These are phyloP conservation scores for Penicillium argentinense DNA, from an alignment of 495 filamentous ascomycete genomes.

Conservation along the genomic window DNA sequence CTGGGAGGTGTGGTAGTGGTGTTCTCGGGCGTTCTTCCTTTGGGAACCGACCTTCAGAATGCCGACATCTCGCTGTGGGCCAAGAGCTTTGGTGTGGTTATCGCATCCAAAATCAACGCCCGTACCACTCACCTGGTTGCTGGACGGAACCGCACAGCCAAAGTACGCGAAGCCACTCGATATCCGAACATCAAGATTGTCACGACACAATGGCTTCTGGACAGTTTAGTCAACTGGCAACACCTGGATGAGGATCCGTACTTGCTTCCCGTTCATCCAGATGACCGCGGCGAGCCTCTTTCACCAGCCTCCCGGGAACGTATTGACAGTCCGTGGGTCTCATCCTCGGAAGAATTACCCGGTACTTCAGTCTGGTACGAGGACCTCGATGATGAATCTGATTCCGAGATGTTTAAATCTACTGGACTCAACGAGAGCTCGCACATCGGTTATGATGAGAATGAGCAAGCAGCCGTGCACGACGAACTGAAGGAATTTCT, in stretches of 20 bases:
- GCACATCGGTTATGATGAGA: constrained; percentile 42
- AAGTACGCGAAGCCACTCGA: constrained; percentile 76
- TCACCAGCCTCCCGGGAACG: constrained; percentile 34
- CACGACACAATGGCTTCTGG: constrained; percentile 81
- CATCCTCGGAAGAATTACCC: constrained; percentile 44
- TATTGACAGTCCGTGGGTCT: constrained; percentile 40
- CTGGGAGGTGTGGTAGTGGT: constrained; percentile 71
- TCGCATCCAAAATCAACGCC: constrained; percentile 58
- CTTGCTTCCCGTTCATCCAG: constrained; percentile 61
- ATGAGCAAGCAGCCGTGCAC: constrained; percentile 55
- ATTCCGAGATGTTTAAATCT: constrained; percentile 44
- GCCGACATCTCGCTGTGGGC: constrained; percentile 85
- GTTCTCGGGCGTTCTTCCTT: constrained; percentile 84
- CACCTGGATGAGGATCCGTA: constrained; percentile 74
- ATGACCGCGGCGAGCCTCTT: constrained; percentile 52
- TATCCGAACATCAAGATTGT: constrained; percentile 83
- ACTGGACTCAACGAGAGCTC: constrained; percentile 33
- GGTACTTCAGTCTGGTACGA: constrained; percentile 39
- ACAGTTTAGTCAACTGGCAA: constrained; percentile 76
- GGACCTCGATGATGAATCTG: constrained; percentile 25
- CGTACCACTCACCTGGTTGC: constrained; percentile 69
- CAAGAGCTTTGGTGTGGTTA: constrained; percentile 75
- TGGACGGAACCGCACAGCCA: constrained; percentile 79
- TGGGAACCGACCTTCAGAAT: constrained; percentile 71
- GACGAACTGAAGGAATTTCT: constrained; percentile 80